These are phyloP conservation scores for Sonneratia alba DNA, from an alignment of 345 rosid genomes.

Conservation along the genomic window DNA sequence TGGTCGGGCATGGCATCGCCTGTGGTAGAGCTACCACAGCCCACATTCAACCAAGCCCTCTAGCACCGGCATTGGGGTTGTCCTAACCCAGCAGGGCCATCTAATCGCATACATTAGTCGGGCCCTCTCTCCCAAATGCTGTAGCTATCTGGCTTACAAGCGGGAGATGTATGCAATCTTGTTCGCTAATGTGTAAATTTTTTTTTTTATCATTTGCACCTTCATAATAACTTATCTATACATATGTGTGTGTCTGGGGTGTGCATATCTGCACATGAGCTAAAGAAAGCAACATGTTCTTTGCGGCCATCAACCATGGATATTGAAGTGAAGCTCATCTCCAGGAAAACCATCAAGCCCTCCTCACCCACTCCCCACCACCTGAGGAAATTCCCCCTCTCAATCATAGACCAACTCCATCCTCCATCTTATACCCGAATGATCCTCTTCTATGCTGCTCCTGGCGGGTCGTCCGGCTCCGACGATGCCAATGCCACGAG, in stretches of 20 bases:
- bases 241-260: too few species aligned
- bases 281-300: too few species aligned
- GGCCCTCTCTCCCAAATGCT: background rate
- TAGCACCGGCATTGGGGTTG: background rate
- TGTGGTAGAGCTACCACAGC: too few species aligned
- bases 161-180: background rate
- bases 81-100: background rate
- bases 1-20: too few species aligned
- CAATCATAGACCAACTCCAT: conserved; percentile 1
- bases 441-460: background rate
- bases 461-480: background rate
- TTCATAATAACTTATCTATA: too few species aligned
- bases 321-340: background rate
- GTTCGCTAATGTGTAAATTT: background rate
- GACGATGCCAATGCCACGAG: background rate
- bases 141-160: background rate
- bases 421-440: background rate
- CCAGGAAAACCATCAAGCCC: background rate
- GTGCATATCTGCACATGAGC: too few species aligned
- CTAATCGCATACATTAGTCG: background rate
- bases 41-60: background rate
- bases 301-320: too few species aligned
- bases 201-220: too few species aligned
- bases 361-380: conserved; percentile 6
- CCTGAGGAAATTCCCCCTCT: conserved; percentile 7